Percentiles rank a stretch among this genome's conserved stretches.
Conservation (phyloP, 208 protist genomes). For the Crithidia thermophila region DNA sequence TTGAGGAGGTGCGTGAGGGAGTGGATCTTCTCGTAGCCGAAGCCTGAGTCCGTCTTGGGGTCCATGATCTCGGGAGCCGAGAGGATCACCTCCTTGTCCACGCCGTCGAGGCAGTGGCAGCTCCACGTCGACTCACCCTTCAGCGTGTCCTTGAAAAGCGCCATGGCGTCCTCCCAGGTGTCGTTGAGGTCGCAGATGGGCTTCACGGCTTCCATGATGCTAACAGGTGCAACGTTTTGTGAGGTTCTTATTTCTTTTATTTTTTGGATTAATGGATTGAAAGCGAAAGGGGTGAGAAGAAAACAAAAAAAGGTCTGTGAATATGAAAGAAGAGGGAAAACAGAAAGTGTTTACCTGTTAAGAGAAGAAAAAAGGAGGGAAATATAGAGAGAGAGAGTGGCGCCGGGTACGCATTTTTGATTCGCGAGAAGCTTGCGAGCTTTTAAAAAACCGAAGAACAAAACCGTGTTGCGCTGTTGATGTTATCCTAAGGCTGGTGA, state of each 20-base stretch:
- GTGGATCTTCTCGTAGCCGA: conserved; percentile 49
- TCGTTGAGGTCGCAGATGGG: conserved; percentile 59
- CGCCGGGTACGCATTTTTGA: too few species aligned
- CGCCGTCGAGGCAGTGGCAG: conserved; percentile 56
- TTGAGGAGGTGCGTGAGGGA: conserved; percentile 58
- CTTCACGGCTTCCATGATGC: conserved; percentile 29
- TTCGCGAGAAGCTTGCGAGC: too few species aligned
- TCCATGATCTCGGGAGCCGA: conserved; percentile 88
- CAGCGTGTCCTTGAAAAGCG: conserved; percentile 48
- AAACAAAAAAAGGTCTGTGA: conserved; percentile 11
- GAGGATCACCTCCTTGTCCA: conserved; percentile 80
- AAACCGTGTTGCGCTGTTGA: too few species aligned
- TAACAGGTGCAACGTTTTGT: conserved; percentile 3
- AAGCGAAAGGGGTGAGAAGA: not conserved
- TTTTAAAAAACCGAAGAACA: too few species aligned
- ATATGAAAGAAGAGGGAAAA: not conserved
- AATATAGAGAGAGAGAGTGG: conserved; percentile 2
- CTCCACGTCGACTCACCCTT: conserved; percentile 53
- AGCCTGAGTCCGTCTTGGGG: conserved; percentile 84
- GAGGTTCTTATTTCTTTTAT: not conserved
- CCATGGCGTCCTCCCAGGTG: conserved; percentile 75
- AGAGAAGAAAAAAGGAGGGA: not conserved
- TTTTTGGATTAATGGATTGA: not conserved
- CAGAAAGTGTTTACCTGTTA: too few species aligned
- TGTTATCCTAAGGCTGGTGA: too few species aligned